phyloP scores from a whole-genome alignment of 768 basidiomycete species.

The Lactifluus subvellereus region DNA sequence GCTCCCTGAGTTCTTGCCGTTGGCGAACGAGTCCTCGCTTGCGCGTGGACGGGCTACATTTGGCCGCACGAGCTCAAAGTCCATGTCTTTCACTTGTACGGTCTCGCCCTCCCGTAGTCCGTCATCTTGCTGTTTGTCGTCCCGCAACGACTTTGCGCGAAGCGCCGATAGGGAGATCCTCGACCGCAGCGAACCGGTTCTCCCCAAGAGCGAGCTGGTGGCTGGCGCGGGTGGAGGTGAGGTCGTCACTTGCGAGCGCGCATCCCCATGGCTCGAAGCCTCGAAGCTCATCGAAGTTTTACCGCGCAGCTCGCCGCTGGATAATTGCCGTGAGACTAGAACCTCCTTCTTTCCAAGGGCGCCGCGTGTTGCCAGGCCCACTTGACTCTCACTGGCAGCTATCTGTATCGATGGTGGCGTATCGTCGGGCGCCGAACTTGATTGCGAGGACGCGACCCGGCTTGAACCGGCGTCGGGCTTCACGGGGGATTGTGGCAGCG shows the following conservation, averaged over 20 bases:
- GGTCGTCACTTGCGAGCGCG: conserved; percentile 31
- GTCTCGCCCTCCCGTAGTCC: conserved; percentile 36
- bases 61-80: conserved; percentile 73
- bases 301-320: conserved; percentile 16
- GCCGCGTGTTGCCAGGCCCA: background rate
- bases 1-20: conserved; percentile 14
- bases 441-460: background rate
- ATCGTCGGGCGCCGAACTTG: background rate
- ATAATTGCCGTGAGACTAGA: conserved; percentile 6
- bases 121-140: conserved; percentile 34
- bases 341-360: background rate
- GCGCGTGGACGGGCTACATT: conserved; percentile 40
- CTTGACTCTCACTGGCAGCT: conserved; percentile 6
- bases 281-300: conserved; percentile 24
- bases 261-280: conserved; percentile 35
- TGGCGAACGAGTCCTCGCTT: conserved; percentile 48
- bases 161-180: conserved; percentile 69
- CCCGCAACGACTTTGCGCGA: conserved; percentile 36
- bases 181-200: conserved; percentile 40
- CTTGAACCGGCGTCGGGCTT: background rate
- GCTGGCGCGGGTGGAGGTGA: conserved; percentile 37
- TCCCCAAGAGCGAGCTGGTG: conserved; percentile 32
- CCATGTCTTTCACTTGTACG: conserved; percentile 73
- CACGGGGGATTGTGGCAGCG: background rate
- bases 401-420: conserved; percentile 4